Base-by-base conservation (phyloP, 176 grass and related monocot genomes). In the Carex myosuroides region DNA sequence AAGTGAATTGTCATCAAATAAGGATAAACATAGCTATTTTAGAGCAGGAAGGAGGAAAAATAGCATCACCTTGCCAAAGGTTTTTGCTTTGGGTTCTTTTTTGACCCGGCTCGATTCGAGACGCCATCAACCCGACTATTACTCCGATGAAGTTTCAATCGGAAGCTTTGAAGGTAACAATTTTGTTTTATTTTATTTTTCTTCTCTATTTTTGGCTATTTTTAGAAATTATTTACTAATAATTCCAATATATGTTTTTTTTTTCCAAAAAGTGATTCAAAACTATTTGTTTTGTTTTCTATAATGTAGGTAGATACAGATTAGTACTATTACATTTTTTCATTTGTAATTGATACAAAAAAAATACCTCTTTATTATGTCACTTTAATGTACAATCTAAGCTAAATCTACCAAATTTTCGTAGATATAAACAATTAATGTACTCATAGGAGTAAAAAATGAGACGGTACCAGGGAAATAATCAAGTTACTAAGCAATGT, bases 141-240 rank as follows among this genome's bases (percentile, higher is more conserved):
- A 64, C 8, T 61, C 20, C 3, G 90, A 80, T 33, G 41, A 69
- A 30, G n/a, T 59, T 17, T 91, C 92, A 53, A 55, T 88, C 24
- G 85, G 88, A 16, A 99, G 96, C 86, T 91, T 93, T 12, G 93
- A 95, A 24, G 95, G 95, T 94, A 90, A 69, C 46, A 22, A 63
- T 77, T 72, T 54, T 48, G 53, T 73, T 72, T 44, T 1, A 48
- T 72, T 65, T 65, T 4, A 16, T 54, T 53, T 53, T 13, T 54
- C 29, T n/a, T 54, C 42, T 76, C 50, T 56, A 55, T 29, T 12
- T 53, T 76, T 53, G 42, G n/a, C 21, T 6, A 30, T 10, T 76
- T 12, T 52, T 21, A n/a, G 35, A 18, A 17, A 48, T 12, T 55
- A 26, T 54, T 53, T 46, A 14, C 11, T 53, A 30, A 73, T 50